Conservation (phyloP, 306 rosid genomes). For the Ziziphus jujuba region DNA sequence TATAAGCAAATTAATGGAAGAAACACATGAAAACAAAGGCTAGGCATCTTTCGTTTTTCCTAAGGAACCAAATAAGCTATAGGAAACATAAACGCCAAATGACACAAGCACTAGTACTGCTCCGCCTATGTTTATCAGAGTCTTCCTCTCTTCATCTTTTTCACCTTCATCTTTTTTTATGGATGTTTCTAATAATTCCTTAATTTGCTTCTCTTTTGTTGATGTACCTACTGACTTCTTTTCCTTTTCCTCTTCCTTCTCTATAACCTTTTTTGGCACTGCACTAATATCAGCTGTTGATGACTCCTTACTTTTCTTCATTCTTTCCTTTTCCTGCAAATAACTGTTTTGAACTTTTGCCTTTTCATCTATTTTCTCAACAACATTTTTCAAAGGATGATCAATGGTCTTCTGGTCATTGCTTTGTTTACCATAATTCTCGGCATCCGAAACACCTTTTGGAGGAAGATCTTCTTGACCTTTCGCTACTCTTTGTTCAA, state of each 20-base stretch:
- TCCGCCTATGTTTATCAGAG: conserved; percentile 4
- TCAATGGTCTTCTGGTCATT: not conserved
- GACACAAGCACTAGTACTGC: not conserved
- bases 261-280: not conserved
- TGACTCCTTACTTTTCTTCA: not conserved
- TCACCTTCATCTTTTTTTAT: not conserved
- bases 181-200: not conserved
- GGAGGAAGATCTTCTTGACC: not conserved
- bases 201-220: not conserved
- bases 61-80: not conserved
- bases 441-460: too few species aligned
- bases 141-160: not conserved
- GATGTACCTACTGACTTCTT: not conserved
- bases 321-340: not conserved
- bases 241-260: not conserved
- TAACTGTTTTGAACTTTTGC: too few species aligned
- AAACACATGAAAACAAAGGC: too few species aligned
- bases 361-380: not conserved
- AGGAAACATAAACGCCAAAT: conserved; percentile 9
- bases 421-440: too few species aligned
- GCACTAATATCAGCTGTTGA: not conserved
- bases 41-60: not conserved
- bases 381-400: not conserved
- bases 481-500: too few species aligned
- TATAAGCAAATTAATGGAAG: too few species aligned